Base-by-base conservation (phyloP, 2,329 filamentous ascomycete species). In the Cladophialophora chaetospira region DNA sequence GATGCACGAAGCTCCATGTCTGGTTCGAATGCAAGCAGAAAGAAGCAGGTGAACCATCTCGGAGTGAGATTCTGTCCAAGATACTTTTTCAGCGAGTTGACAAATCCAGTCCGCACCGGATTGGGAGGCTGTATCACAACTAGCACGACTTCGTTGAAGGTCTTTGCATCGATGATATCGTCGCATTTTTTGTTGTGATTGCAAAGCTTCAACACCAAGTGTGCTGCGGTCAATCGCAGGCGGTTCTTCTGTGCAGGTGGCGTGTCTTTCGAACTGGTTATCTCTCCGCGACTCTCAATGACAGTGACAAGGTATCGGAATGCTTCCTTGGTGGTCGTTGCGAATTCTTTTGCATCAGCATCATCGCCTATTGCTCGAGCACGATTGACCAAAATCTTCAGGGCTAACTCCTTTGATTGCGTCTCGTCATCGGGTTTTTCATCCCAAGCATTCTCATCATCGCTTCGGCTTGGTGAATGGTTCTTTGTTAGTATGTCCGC, bases 1-100 rank as follows among this genome's bases (percentile, higher is more conserved):
- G 87, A 84, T 47, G 84, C 84, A 70, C 87, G 89, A 69, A 96
- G 82, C 13, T 83, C 82, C n/a, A 76, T 70, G 33, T 85, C 82
- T 0, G 93, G 94, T 73, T 99, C 94, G 70, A 94, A 97, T 1
- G 94, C 93, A 28, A 91, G 88, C 40, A 97, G 77, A 75, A 97
- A 97, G 4, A 96, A 80, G 36, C 96, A 87, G 0, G 90, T 88
- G 71, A 96, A 94, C 79, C 95, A 99, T 8, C 93, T 86, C 10
- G 81, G 77, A 1, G 84, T 81, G 2, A 96, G 85, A 53, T 82
- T 82, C 51, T 88, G 83, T 8, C 88, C 88, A 3, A 97, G 82
- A 67, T 96, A 93, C 73, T 96, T 97, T 73, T 96, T 94, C 36
- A 99, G 77, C 66, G 92, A 91, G 67, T 86, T 85, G 51, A 94